Evolutionary conservation across 1,139 yeast species (phyloP).

Genomic region (Diutina sp.): DNA sequence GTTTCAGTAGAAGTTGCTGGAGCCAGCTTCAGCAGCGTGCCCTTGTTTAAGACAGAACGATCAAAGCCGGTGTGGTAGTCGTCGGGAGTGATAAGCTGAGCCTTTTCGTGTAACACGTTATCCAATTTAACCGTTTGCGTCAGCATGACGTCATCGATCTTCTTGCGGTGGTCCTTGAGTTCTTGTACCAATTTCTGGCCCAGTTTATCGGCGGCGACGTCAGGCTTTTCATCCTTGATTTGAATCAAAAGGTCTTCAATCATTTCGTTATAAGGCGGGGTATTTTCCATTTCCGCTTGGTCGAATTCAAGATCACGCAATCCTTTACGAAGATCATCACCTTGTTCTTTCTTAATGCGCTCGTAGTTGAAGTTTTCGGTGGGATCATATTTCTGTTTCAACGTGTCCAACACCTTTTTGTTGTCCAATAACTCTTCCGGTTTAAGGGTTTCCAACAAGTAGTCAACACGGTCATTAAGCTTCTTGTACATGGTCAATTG

Average conservation of each 20-base stretch:
- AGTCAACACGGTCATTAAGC: conserved; percentile 61
- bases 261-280: conserved; percentile 86
- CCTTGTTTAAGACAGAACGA: conserved; percentile 63
- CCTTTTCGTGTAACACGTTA: conserved; percentile 58
- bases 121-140: conserved; percentile 52
- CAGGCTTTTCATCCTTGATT: conserved; percentile 40
- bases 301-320: conserved; percentile 28
- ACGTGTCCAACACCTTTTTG: conserved; percentile 23
- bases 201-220: conserved; percentile 23
- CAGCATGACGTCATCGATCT: conserved; percentile 50
- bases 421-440: conserved; percentile 31
- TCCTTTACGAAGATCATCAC: conserved; percentile 28
- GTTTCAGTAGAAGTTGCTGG: conserved; percentile 3
- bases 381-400: conserved; percentile 41
- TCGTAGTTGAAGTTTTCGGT: conserved; percentile 39
- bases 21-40: conserved; percentile 9
- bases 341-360: conserved; percentile 21
- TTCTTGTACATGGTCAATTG: conserved; percentile 69
- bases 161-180: conserved; percentile 50
- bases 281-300: conserved; percentile 44
- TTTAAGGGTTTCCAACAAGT: conserved; percentile 29
- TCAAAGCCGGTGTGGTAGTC: conserved; percentile 94
- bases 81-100: conserved; percentile 70
- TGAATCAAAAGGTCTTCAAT: conserved; percentile 77
- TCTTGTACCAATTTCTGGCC: conserved; percentile 23